A percentile compares a stretch with the other conserved stretches of the same genome.
phyloP scores from a whole-genome alignment of 164 flowering plant species.

The Vitis cinerea region DNA sequence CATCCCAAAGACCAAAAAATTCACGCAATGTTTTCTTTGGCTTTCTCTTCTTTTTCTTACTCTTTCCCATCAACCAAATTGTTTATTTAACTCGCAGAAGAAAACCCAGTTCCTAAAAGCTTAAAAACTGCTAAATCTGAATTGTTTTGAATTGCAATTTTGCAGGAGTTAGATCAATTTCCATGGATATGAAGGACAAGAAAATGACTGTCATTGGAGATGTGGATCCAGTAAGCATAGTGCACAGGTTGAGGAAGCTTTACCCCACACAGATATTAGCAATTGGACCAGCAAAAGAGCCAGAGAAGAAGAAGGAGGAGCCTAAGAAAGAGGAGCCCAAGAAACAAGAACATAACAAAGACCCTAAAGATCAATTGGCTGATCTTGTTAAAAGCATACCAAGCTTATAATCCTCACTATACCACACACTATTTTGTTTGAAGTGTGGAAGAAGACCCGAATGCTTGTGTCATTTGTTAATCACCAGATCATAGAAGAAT shows the following conservation, averaged over 20 bases:
- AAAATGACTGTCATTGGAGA: constrained; percentile 44
- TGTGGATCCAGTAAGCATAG: constrained; percentile 40
- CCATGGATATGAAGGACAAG: constrained; percentile 40
- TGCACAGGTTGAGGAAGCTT: constrained; percentile 37
- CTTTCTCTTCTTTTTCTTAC: neutral
- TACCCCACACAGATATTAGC: constrained; percentile 29
- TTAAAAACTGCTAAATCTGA: neutral
- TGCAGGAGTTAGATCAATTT: constrained; percentile 41
- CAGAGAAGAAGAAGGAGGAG: constrained; percentile 38
- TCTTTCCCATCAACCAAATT: neutral
- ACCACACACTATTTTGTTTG: neutral
- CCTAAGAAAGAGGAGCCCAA: constrained; percentile 30
- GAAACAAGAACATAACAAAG: constrained; percentile 8
- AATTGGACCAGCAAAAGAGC: constrained; percentile 45
- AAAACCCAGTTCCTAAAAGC: constrained; percentile 4
- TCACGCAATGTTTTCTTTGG: too few relatives aligned
- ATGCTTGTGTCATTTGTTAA: constrained; percentile 24
- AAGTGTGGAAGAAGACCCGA: constrained; percentile 17
- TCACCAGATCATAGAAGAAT: neutral
- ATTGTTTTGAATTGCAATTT: neutral
- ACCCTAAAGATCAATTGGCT: constrained; percentile 9
- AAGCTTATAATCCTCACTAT: constrained; percentile 8
- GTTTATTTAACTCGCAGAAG: neutral
- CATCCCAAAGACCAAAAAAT: too few relatives aligned
- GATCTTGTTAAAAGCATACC: constrained; percentile 21